Evolutionary conservation across 805 yeast species (phyloP).

Genomic region (Cyberlindnera mississippiensis): DNA sequence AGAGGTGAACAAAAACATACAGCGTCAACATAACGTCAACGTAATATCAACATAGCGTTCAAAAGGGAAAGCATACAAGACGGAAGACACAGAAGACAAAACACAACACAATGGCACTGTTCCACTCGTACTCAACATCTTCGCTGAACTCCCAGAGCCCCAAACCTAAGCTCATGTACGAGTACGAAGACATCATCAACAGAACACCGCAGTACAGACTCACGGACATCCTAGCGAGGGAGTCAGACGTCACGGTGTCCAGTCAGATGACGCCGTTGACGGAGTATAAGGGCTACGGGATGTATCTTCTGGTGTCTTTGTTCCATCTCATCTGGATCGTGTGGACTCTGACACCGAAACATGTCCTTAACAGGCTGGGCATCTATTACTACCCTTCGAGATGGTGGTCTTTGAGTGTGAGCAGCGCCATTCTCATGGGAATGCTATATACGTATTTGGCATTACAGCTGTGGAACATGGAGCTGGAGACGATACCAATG

Average conservation of each 20-base stretch:
- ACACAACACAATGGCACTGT: constrained; percentile 3
- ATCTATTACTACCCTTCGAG: constrained; percentile 79
- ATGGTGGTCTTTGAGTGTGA: constrained; percentile 86
- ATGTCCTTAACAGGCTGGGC: constrained; percentile 46
- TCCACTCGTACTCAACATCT: constrained; percentile 8
- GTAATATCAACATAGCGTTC: no score
- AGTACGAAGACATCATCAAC: constrained; percentile 21
- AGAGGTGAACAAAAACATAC: no score
- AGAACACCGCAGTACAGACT: constrained; percentile 21
- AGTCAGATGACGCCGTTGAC: constrained; percentile 52
- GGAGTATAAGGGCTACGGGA: constrained; percentile 87
- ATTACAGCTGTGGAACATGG: constrained; percentile 70
- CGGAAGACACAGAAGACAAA: background rate
- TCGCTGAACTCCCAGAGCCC: constrained; percentile 1
- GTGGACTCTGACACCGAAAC: constrained; percentile 76
- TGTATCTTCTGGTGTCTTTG: constrained; percentile 63
- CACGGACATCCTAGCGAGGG: constrained; percentile 56
- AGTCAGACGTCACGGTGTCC: constrained; percentile 61
- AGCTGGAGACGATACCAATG: constrained; percentile 58
- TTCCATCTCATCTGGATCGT: constrained; percentile 51
- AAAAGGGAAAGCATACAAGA: no score
- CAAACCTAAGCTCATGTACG: constrained; percentile 15
- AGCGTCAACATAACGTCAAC: no score
- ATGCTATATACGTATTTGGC: constrained; percentile 74
- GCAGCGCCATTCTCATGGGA: constrained; percentile 62